A percentile compares a stretch with the other conserved stretches of the same genome.
Conservation (phyloP, 2,329 filamentous ascomycete species). For the Pseudogymnoascus verrucosus region DNA sequence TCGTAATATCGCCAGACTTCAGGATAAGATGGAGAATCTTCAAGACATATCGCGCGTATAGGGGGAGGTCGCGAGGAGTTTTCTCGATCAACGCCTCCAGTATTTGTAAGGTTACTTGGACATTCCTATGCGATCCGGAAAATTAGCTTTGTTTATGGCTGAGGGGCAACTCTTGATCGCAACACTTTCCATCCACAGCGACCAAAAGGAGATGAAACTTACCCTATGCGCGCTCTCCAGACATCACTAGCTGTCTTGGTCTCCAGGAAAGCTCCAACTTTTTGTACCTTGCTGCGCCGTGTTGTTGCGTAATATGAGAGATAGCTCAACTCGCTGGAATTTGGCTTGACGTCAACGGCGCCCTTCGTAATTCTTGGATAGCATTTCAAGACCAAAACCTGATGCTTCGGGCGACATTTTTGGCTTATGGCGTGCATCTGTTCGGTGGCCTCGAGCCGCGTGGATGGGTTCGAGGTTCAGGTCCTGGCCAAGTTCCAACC, state of each 20-base stretch:
- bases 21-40: slow-evolving; percentile 78
- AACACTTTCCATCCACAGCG: slow-evolving; percentile 5
- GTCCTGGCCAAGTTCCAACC: not conserved
- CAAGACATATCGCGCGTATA: slow-evolving; percentile 79
- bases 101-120: slow-evolving; percentile 91
- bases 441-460: not conserved
- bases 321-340: slow-evolving; percentile 94
- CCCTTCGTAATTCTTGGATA: slow-evolving; percentile 91
- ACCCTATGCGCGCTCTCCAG: slow-evolving; percentile 82
- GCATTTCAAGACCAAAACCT: slow-evolving; percentile 91
- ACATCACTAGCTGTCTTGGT: slow-evolving; percentile 90
- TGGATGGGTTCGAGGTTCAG: not conserved
- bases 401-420: slow-evolving; percentile 84
- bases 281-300: slow-evolving; percentile 88
- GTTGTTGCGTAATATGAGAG: slow-evolving; percentile 95
- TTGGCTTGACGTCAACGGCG: slow-evolving; percentile 86
- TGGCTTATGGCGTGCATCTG: slow-evolving; percentile 57
- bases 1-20: slow-evolving; percentile 76
- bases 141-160: not conserved
- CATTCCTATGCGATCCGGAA: slow-evolving; percentile 51
- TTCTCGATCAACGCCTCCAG: slow-evolving; percentile 88
- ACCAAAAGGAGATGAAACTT: slow-evolving; percentile 29
- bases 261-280: slow-evolving; percentile 90
- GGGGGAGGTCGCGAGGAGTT: slow-evolving; percentile 76
- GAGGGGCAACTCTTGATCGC: slow-evolving; percentile 15